Evolutionary conservation across 1,284 basidiomycete genomes (phyloP).

Genomic region (Lentinula novae-zelandiae): DNA sequence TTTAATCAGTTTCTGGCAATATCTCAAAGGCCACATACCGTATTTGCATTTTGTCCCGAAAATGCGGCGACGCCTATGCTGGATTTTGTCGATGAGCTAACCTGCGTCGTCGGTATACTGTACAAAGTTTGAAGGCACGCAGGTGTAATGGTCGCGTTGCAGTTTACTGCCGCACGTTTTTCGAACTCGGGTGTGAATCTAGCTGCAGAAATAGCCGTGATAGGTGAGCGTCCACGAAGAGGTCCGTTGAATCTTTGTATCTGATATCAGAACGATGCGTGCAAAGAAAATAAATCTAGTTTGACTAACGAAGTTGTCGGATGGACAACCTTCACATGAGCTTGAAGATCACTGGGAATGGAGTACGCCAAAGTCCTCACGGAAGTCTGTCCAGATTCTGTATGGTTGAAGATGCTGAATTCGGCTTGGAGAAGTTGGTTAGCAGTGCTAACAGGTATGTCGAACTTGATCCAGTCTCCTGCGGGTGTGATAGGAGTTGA

Average conservation of each 20-base stretch:
- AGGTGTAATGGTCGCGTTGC: slow-evolving; percentile 30
- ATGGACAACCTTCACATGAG: slow-evolving; percentile 35
- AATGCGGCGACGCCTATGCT: slow-evolving; percentile 39
- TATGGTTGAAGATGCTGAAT: slow-evolving; percentile 37
- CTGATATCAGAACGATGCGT: slow-evolving; percentile 28
- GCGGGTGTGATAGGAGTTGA: slow-evolving; percentile 16
- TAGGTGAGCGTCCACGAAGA: neutral
- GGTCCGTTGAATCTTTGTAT: neutral
- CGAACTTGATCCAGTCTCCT: slow-evolving; percentile 41
- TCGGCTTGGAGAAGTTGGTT: slow-evolving; percentile 36
- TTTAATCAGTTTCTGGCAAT: neutral
- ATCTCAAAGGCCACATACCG: neutral
- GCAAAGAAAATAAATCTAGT: neutral
- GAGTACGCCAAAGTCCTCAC: slow-evolving; percentile 40
- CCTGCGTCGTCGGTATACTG: slow-evolving; percentile 30
- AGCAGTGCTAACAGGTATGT: slow-evolving; percentile 41
- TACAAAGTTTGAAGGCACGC: slow-evolving; percentile 39
- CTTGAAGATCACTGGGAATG: slow-evolving; percentile 33
- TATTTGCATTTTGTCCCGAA: slow-evolving; percentile 28
- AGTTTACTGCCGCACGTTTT: slow-evolving; percentile 20
- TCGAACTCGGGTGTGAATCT: neutral
- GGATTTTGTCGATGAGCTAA: slow-evolving; percentile 29
- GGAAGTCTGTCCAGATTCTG: slow-evolving; percentile 28
- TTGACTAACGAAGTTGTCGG: slow-evolving; percentile 27
- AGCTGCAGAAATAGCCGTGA: neutral